Base-by-base conservation (phyloP, 257 asterid species). In the Solanum dulcamara region DNA sequence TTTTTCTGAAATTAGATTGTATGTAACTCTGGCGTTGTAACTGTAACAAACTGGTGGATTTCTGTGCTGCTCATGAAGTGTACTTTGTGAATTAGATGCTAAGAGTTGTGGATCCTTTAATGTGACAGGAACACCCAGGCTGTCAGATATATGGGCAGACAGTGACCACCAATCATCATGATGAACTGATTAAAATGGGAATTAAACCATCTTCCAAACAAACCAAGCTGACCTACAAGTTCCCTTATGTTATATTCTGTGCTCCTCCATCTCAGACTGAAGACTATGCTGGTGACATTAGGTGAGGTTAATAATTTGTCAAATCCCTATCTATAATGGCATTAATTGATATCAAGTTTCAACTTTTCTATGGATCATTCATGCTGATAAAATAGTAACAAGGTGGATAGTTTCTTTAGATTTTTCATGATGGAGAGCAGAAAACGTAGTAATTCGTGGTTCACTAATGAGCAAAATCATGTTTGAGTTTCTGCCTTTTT, bases 241-340 rank as follows among this genome's bases (percentile, higher is more conserved):
- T 94, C 86, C 97, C 99, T 67, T 94, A 91, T 86, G 96, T 97
- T 85, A 93, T 97, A 68, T 97, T 95, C 88, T 95, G 98, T 89
- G 98, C 98, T 84, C 98, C 98, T 89, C 98, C 98, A 35, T 92
- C 89, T 11, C 88, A 91, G 83, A 92, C 86, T 86, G 51, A 88
- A 32, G 98, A 97, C 87, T 97, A 97, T 86, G 90, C 95, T 53
- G 95, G 92, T 89, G 98, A 97, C 88, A 91, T 95, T 70, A 91
- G 96, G 99, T 95, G 89, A 80, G 86, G 30, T 17, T 79, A 48
- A 26, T 77, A 75, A 46, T 26, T 77, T 14, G 60, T 15, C 15
- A 46, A 77, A 6, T 46, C 40, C 22, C 62, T 46, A 46, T 77
- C 17, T 14, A 15, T 26, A 15, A 44, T 26, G 59, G 28, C 42